Percentiles rank a stretch among this genome's conserved stretches.
These are phyloP conservation scores for Sodiomyces alkalinus DNA, from an alignment of 2,329 filamentous ascomycete genomes.

Conservation along the genomic window DNA sequence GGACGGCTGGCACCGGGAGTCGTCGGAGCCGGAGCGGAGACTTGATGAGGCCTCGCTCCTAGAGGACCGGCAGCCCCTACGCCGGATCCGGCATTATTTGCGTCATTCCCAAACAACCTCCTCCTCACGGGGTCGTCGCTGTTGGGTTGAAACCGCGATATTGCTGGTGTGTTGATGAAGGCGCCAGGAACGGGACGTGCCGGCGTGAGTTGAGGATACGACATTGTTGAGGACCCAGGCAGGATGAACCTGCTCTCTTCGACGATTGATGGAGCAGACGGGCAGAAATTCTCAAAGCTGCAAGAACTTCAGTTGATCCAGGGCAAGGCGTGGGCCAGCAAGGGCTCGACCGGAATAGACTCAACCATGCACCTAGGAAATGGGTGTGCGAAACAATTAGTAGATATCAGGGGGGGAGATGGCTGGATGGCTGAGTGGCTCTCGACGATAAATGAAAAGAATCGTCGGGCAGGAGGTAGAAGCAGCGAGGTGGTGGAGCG, in stretches of 20 bases:
- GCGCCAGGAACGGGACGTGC: constrained; percentile 60
- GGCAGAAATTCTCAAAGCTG: too few relatives aligned
- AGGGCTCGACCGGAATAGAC: constrained; percentile 6
- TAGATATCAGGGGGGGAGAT: too few relatives aligned
- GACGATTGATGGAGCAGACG: too few relatives aligned
- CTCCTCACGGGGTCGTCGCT: constrained; percentile 31
- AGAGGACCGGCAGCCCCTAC: constrained; percentile 4
- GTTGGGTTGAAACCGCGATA: constrained; percentile 23
- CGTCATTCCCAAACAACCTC: constrained; percentile 28
- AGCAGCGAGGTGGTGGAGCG: too few relatives aligned
- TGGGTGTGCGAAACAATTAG: too few relatives aligned
- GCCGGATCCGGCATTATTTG: constrained; percentile 2
- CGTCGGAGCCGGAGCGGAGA: constrained; percentile 11
- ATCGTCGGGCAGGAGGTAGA: too few relatives aligned
- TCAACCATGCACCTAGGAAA: too few relatives aligned
- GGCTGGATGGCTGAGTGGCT: too few relatives aligned
- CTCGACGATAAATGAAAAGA: too few relatives aligned
- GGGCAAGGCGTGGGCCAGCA: constrained; percentile 7
- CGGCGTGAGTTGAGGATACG: constrained; percentile 45
- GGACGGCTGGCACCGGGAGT: constrained; percentile 12
- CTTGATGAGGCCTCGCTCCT: constrained; percentile 2
- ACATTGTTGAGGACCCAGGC: constrained; percentile 26
- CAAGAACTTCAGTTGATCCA: too few relatives aligned
- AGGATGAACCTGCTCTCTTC: constrained; percentile 1
- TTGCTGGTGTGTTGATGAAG: constrained; percentile 56